Conservation (phyloP, 495 filamentous ascomycete genomes). For the Penicillium riverlandense region DNA sequence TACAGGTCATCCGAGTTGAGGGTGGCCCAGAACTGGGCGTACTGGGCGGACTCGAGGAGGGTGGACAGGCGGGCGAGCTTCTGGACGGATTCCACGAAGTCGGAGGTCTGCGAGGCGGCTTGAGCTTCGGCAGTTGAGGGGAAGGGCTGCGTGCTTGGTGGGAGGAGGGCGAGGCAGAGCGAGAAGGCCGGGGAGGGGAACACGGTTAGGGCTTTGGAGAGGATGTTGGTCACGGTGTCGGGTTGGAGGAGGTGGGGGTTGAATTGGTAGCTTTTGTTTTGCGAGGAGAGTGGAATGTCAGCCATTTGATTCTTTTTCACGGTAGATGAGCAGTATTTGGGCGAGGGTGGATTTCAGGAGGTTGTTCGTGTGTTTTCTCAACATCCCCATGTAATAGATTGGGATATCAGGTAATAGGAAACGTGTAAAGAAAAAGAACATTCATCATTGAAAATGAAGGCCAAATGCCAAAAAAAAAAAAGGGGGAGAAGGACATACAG, state of each 20-base stretch:
- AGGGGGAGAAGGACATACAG: slow-evolving; percentile 60
- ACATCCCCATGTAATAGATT: slow-evolving; percentile 22
- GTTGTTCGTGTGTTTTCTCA: slow-evolving; percentile 11
- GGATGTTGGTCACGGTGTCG: slow-evolving; percentile 96
- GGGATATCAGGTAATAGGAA: slow-evolving; percentile 94
- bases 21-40: slow-evolving; percentile 86
- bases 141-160: slow-evolving; percentile 61
- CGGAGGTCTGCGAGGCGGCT: slow-evolving; percentile 60
- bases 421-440: slow-evolving; percentile 51
- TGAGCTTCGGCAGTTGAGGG: slow-evolving; percentile 45
- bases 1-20: slow-evolving; percentile 93
- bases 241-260: slow-evolving; percentile 97
- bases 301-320: not conserved
- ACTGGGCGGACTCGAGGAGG: slow-evolving; percentile 79
- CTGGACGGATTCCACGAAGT: slow-evolving; percentile 71
- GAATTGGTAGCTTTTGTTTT: slow-evolving; percentile 81
- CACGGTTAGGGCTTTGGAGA: slow-evolving; percentile 94
- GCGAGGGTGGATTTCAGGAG: slow-evolving; percentile 20
- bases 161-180: slow-evolving; percentile 87
- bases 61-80: slow-evolving; percentile 79
- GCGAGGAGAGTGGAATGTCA: slow-evolving; percentile 6
- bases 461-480: not conserved
- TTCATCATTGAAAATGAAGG: not conserved
- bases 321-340: no score
- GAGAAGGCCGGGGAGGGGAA: slow-evolving; percentile 96